A percentile compares a stretch with the other conserved stretches of the same genome.
These are phyloP conservation scores for Pseudocercospora vitis DNA, from an alignment of 2,329 filamentous ascomycete species.

Conservation along the genomic window DNA sequence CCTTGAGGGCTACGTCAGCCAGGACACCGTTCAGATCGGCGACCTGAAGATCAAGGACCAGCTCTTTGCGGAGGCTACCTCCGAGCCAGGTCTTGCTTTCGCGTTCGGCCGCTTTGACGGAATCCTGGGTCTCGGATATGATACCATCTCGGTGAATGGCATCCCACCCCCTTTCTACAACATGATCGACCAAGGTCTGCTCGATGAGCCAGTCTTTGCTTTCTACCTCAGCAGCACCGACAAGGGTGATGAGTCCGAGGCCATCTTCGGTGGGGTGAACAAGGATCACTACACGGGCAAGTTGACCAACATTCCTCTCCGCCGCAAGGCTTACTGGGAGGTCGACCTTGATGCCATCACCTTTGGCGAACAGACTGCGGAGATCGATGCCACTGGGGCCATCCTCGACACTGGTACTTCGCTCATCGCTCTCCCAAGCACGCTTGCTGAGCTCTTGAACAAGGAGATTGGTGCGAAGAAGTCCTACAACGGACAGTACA, in stretches of 20 bases:
- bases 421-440: constrained; percentile 87
- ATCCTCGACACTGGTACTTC: constrained; percentile 99
- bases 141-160: constrained; percentile 94
- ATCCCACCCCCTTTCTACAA: constrained; percentile 96
- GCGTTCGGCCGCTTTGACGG: constrained; percentile 97
- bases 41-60: constrained; percentile 86
- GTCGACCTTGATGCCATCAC: constrained; percentile 91
- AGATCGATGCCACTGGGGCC: constrained; percentile 90
- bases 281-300: constrained; percentile 79
- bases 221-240: constrained; percentile 87
- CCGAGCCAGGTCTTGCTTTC: constrained; percentile 93
- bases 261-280: constrained; percentile 85
- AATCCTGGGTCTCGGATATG: constrained; percentile 90
- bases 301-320: constrained; percentile 87
- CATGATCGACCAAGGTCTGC: constrained; percentile 82
- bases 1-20: constrained; percentile 88
- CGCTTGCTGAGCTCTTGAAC: constrained; percentile 93
- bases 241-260: constrained; percentile 75
- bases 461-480: constrained; percentile 98
- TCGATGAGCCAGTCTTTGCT: constrained; percentile 91
- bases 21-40: constrained; percentile 82
- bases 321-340: constrained; percentile 99
- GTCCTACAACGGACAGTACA: constrained; percentile 95
- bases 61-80: constrained; percentile 94
- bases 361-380: constrained; percentile 79